A percentile compares a stretch with the other conserved stretches of the same genome.
phyloP scores from a whole-genome alignment of 768 basidiomycete species.

The Lactarius hatsudake region DNA sequence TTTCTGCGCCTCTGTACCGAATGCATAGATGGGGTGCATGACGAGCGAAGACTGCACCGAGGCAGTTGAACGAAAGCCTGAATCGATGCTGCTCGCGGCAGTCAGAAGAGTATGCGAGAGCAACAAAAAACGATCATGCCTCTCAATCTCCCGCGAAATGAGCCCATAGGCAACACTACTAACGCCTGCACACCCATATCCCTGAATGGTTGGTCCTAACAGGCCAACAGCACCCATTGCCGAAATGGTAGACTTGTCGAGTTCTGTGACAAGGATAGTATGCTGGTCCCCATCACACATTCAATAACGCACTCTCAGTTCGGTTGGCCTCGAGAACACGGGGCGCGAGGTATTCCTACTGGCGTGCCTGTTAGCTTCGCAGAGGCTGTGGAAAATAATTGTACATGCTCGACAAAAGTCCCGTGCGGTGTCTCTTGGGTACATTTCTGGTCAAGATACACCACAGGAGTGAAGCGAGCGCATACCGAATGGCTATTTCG shows the following conservation, averaged over 20 bases:
- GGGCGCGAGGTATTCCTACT: conserved; percentile 78
- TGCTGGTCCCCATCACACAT: neutral
- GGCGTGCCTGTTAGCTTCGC: neutral
- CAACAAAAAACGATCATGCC: conserved; percentile 43
- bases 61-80: conserved; percentile 91
- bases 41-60: conserved; percentile 96
- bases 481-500: conserved; percentile 82
- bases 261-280: conserved; percentile 46
- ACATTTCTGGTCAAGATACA: neutral
- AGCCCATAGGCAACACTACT: conserved; percentile 92
- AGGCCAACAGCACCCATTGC: conserved; percentile 94
- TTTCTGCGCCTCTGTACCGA: conserved; percentile 87
- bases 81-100: conserved; percentile 67
- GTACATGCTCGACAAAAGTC: conserved; percentile 71
- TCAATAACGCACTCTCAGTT: conserved; percentile 62
- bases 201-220: conserved; percentile 87
- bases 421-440: conserved; percentile 68
- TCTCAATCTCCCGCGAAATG: conserved; percentile 90
- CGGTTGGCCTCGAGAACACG: conserved; percentile 87
- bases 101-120: neutral
- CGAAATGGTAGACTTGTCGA: conserved; percentile 68
- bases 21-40: conserved; percentile 92
- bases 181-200: conserved; percentile 91
- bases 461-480: neutral
- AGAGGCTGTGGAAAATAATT: neutral